These are phyloP conservation scores for Hura crepitans DNA, from an alignment of 441 rosid species.

Conservation along the genomic window DNA sequence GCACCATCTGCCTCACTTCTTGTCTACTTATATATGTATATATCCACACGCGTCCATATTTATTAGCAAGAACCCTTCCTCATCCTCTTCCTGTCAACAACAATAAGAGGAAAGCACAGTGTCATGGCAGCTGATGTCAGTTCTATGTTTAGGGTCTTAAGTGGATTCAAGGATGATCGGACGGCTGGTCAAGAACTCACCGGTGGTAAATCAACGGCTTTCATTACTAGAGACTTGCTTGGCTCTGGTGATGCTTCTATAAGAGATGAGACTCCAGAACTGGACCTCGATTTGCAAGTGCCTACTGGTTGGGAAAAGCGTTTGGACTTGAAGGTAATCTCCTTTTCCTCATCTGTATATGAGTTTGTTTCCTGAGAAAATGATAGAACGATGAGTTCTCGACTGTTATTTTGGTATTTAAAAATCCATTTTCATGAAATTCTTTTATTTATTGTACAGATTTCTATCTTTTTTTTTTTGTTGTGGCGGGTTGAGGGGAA, in stretches of 20 bases:
- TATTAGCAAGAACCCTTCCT: not conserved
- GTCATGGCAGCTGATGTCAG: slow-evolving; percentile 75
- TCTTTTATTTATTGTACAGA: not conserved
- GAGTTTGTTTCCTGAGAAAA: slow-evolving; percentile 29
- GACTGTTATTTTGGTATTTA: no score
- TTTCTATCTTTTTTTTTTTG: not conserved
- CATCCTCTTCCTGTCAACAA: not conserved
- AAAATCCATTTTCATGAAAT: not conserved
- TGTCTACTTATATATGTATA: not conserved
- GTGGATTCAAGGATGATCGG: slow-evolving; percentile 39
- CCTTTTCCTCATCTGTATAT: not conserved
- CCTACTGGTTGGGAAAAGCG: slow-evolving; percentile 88
- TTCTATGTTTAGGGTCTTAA: slow-evolving; percentile 39
- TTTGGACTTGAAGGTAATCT: slow-evolving; percentile 67
- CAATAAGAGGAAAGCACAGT: not conserved
- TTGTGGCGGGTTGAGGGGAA: no score
- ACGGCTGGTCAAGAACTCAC: slow-evolving; percentile 30
- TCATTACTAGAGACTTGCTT: slow-evolving; percentile 62
- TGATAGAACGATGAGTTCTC: no score
- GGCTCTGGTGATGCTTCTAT: slow-evolving; percentile 37
- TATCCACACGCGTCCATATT: not conserved
- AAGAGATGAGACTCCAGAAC: slow-evolving; percentile 44
- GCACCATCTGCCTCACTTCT: not conserved
- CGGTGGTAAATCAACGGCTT: slow-evolving; percentile 34
- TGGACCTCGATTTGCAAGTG: slow-evolving; percentile 79